These are phyloP conservation scores for Saksenaea vasiformis DNA, from an alignment of 371 early-diverging fungal species.

Conservation along the genomic window DNA sequence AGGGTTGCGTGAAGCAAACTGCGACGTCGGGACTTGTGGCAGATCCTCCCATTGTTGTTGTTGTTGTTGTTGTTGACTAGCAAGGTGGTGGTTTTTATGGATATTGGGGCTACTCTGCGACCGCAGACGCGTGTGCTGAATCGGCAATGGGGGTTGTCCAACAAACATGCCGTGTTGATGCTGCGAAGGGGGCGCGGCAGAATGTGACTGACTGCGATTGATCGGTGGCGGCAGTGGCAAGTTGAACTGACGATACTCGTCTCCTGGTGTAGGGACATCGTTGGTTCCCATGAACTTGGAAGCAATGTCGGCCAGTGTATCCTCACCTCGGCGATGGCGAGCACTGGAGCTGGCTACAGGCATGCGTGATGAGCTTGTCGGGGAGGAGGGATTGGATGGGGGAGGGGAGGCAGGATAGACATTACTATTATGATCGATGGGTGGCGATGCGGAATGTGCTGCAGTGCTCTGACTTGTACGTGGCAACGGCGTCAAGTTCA, in stretches of 20 bases:
- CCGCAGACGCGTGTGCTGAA: conserved; percentile 49
- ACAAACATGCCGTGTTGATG: conserved; percentile 71
- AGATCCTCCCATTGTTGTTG: conserved; percentile 23
- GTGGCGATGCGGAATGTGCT: conserved; percentile 1
- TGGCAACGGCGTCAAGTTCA: conserved; percentile 24
- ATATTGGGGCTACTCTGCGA: conserved; percentile 72
- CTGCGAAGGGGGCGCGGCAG: conserved; percentile 21
- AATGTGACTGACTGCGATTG: conserved; percentile 42
- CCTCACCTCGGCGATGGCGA: conserved; percentile 29
- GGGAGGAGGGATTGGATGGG: conserved; percentile 62
- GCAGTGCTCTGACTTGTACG: conserved; percentile 6
- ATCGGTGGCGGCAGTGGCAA: conserved; percentile 19
- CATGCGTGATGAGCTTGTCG: conserved; percentile 48
- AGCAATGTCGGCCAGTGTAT: conserved; percentile 46
- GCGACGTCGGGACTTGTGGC: conserved; percentile 23
- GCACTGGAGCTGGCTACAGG: conserved; percentile 10
- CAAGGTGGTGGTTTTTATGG: conserved; percentile 38
- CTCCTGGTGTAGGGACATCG: conserved; percentile 12
- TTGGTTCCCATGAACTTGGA: conserved; percentile 43
- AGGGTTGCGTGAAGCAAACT: conserved; percentile 28
- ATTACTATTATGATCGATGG: conserved; percentile 20
- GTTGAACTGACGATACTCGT: conserved; percentile 19
- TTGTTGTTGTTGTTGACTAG: too few species aligned
- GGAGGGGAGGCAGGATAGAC: conserved; percentile 61
- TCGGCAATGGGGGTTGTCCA: conserved; percentile 10